Base-by-base conservation (phyloP, 352 stramenopile species). In the Globisporangium iwayamae region DNA sequence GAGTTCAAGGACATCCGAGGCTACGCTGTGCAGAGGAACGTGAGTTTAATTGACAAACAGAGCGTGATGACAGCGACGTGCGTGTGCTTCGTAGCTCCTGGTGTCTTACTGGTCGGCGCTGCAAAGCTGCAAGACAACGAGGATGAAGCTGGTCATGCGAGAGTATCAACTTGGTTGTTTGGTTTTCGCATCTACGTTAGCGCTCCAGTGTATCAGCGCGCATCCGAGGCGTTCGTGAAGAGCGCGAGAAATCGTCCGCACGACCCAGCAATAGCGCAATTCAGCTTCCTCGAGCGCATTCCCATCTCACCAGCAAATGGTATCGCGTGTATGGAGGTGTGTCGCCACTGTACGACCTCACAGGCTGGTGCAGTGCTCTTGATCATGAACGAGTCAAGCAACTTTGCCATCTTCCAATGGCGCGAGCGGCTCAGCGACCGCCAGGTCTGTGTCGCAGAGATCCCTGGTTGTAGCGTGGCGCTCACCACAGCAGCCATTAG, bases 381-480 rank as follows among this genome's bases (percentile, higher is more conserved):
- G 53, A 28, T 81, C 5, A 70, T 88, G 45, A 22, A 61, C 10
- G 43, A 53, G 2, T 73, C 62, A 0, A 62, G 39, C 25, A 46
- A 53, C 30, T 68, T 86, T 58, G 75, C 63, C 0, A 60, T 89
- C 8, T 80, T 90, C 34, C 74, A 65, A 28, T 90, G 81, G 81
- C 62, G 54, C 63, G 81, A 90, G 41, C 73, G 79, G 3, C 80
- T 89, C 60, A 86, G 78, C 46, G 73, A 83, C 48, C 70, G 81
- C 4, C 69, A 74, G 28, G 55, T 87, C 2, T 75, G 72, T 34
- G 36, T 83, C n/a, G 70, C 72, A 18, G 55, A 65, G 9, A 25
- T 84, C 9, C 70, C 74, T 5, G 62, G 65, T 7, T 47, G 51
- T 22, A 25, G 61, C 9, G 32, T 45, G 3, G 13, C 28, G 7